Conservation (phyloP, 2,329 filamentous ascomycete genomes). For the Fusarium luffae region DNA sequence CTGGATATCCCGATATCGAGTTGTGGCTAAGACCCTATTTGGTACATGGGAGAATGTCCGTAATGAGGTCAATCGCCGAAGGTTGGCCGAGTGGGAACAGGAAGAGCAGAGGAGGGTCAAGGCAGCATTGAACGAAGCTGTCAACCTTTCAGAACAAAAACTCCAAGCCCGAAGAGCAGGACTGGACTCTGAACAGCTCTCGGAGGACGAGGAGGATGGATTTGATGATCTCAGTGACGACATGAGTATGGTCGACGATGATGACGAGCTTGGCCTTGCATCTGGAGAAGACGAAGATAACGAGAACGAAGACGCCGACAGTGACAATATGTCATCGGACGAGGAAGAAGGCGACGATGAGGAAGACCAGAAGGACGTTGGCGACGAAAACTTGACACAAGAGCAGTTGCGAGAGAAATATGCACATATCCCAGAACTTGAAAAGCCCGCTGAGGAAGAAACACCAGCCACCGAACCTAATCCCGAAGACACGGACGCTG, state of each 20-base stretch:
- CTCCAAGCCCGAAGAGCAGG: constrained; percentile 69
- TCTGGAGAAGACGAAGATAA: constrained; percentile 54
- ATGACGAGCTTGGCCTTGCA: constrained; percentile 48
- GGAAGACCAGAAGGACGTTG: constrained; percentile 62
- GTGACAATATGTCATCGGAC: constrained; percentile 69
- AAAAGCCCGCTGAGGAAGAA: constrained; percentile 45
- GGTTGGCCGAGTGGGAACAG: constrained; percentile 71
- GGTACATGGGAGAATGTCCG: constrained; percentile 74
- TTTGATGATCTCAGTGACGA: constrained; percentile 62
- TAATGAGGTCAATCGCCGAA: constrained; percentile 68
- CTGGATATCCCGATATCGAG: constrained; percentile 75
- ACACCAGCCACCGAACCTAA: constrained; percentile 38
- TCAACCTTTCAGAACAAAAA: constrained; percentile 76
- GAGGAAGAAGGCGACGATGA: constrained; percentile 72
- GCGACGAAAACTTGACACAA: constrained; percentile 74
- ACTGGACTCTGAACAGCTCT: constrained; percentile 63
- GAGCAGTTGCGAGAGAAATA: constrained; percentile 78
- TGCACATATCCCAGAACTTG: constrained; percentile 67
- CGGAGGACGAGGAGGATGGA: constrained; percentile 58
- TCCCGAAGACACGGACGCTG: constrained; percentile 40
- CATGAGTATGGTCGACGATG: constrained; percentile 52
- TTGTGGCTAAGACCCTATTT: constrained; percentile 69
- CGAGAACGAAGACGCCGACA: constrained; percentile 56
- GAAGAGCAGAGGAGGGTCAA: constrained; percentile 72
- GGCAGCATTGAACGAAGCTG: constrained; percentile 78